These are phyloP conservation scores for Blastobotrys arbuscula DNA, from an alignment of 1,139 yeast species.

Conservation along the genomic window DNA sequence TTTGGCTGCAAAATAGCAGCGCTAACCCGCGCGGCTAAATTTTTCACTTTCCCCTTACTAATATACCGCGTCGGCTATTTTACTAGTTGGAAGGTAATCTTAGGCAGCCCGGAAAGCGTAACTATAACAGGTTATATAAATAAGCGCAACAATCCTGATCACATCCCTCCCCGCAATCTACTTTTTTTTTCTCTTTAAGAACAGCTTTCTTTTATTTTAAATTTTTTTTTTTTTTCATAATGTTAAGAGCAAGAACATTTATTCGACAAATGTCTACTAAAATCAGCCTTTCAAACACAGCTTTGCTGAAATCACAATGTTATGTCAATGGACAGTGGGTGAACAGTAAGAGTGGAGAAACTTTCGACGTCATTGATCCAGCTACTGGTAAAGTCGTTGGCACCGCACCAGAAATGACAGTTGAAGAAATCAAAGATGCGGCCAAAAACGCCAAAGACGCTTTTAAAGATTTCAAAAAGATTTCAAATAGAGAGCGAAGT, in stretches of 20 bases:
- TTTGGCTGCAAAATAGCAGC: too few species aligned
- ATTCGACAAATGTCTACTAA: constrained; percentile 8
- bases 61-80: not conserved
- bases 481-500: constrained; percentile 61
- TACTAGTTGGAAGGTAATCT: too few species aligned
- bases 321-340: constrained; percentile 72
- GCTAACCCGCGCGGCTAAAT: not conserved
- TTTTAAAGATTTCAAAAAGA: constrained; percentile 51
- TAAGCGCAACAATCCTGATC: too few species aligned
- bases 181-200: not conserved
- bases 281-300: constrained; percentile 45
- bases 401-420: constrained; percentile 51
- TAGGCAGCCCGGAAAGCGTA: constrained; percentile 1
- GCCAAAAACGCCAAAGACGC: constrained; percentile 57
- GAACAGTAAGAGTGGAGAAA: constrained; percentile 43
- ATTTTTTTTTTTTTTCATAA: not conserved
- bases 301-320: constrained; percentile 52
- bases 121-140: constrained; percentile 2
- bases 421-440: constrained; percentile 41
- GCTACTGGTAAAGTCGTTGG: constrained; percentile 59
- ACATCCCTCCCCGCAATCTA: not conserved
- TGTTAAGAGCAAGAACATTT: constrained; percentile 1
- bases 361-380: constrained; percentile 70
- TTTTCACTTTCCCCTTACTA: too few species aligned
- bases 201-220: not conserved